Base-by-base conservation (phyloP, 2,329 filamentous ascomycete species). In the Apiospora saccharicola region DNA sequence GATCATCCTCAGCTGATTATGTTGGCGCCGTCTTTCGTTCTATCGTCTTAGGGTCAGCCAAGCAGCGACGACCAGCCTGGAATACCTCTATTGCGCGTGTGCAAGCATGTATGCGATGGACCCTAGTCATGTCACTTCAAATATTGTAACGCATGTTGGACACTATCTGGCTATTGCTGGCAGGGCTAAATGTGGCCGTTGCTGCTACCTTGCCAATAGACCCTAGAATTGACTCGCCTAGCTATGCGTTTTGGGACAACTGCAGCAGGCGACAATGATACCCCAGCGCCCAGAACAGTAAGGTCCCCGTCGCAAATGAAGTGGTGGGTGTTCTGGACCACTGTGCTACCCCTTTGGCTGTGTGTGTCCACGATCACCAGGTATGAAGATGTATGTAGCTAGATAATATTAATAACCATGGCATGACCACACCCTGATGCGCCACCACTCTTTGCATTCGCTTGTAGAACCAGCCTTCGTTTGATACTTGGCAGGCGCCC, bases 251-350 rank as follows among this genome's bases (percentile, higher is more conserved):
- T 61, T 30, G 10, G 14, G 14, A 14, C 51, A 57, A 22, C 53
- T 34, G 53, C 19, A 30, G 53, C 16, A 16, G 30, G 49, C 30
- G 49, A 64, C 41, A 64, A 41, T 64, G 34, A 24, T 41, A 41
- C 57, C 34, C 34, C 57, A 64, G 22, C 19, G 34, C 57, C 57
- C 34, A 41, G 26, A 61, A 61, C 1, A 19, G 53, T 30, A 61
- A 61, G 30, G 53, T n/a, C 53, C 53, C 53, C 22, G 53, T 61
- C 53, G 26, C 53, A 61, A 61, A 22, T 61, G 53, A 10, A 64
- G 3, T 24, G 34, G 24, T 24, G 30, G 4, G n/a, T 41, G 57
- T n/a, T 41, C 57, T 61, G 34, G 57, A 13, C 30, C 22, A 30
- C 8, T 22, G 34, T 64, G n/a, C 57, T 8, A 64, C 57, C 34